Conservation (phyloP, 2,329 filamentous ascomycete species). For the Dothideomycetes sp. region DNA sequence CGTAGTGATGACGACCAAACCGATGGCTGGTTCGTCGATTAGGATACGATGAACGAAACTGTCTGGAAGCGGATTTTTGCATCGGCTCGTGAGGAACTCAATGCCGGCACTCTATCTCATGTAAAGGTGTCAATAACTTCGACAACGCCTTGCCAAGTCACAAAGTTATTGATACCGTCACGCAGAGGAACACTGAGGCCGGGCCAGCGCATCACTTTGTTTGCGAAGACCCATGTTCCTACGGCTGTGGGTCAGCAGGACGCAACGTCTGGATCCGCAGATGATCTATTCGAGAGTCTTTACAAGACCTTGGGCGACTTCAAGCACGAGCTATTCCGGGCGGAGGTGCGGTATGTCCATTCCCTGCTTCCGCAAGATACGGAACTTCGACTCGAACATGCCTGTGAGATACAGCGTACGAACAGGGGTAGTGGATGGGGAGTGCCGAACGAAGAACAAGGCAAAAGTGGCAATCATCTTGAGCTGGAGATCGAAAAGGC, state of each 20-base stretch:
- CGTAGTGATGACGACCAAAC: neutral
- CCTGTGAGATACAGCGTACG: constrained; percentile 23
- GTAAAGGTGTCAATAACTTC: constrained; percentile 9
- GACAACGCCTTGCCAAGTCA: constrained; percentile 5
- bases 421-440: constrained; percentile 28
- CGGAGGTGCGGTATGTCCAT: constrained; percentile 28
- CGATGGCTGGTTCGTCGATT: constrained; percentile 6
- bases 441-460: constrained; percentile 11
- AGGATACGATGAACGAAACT: neutral
- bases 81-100: constrained; percentile 2
- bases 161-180: constrained; percentile 4
- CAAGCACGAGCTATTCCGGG: constrained; percentile 2
- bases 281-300: neutral
- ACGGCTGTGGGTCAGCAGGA: neutral
- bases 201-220: constrained; percentile 6
- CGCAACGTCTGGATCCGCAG: neutral
- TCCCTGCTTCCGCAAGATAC: constrained; percentile 25
- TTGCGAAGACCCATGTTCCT: constrained; percentile 7
- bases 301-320: constrained; percentile 1
- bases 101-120: constrained; percentile 1
- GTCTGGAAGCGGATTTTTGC: neutral
- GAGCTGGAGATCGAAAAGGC: constrained; percentile 7
- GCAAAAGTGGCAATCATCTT: neutral
- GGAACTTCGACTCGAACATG: constrained; percentile 22
- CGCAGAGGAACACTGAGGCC: constrained; percentile 5